phyloP scores from a whole-genome alignment of 495 filamentous ascomycete genomes.

The Aspergillus egyptiacus region DNA sequence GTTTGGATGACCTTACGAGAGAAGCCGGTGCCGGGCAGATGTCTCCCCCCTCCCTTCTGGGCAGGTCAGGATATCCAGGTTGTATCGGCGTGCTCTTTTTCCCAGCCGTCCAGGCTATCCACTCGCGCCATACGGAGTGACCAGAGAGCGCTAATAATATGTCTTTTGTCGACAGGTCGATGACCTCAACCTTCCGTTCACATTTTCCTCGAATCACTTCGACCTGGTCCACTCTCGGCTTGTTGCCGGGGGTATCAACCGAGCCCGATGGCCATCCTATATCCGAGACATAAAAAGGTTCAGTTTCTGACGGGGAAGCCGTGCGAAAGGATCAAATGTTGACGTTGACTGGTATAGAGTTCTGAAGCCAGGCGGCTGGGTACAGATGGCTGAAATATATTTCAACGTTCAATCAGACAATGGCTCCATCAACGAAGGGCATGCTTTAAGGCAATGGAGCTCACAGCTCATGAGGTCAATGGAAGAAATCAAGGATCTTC shows the following conservation, averaged over 20 bases:
- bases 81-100: not conserved
- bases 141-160: constrained; percentile 24
- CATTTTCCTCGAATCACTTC: constrained; percentile 70
- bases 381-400: constrained; percentile 87
- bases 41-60: not conserved
- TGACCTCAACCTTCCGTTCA: constrained; percentile 71
- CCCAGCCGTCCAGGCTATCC: not conserved
- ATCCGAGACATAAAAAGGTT: constrained; percentile 68
- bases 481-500: constrained; percentile 63
- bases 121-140: not conserved
- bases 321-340: not conserved
- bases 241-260: constrained; percentile 72
- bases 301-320: constrained; percentile 11
- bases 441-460: constrained; percentile 72
- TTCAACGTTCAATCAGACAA: constrained; percentile 87
- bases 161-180: constrained; percentile 49
- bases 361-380: constrained; percentile 70
- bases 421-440: constrained; percentile 64
- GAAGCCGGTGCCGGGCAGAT: not conserved
- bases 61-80: not conserved
- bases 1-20: not conserved
- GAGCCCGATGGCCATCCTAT: constrained; percentile 71
- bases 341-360: constrained; percentile 33
- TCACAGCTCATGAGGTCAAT: constrained; percentile 59
- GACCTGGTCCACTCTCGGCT: constrained; percentile 86